Evolutionary conservation across 176 grass and related monocot species (phyloP).

Genomic region (Olyra latifolia): DNA sequence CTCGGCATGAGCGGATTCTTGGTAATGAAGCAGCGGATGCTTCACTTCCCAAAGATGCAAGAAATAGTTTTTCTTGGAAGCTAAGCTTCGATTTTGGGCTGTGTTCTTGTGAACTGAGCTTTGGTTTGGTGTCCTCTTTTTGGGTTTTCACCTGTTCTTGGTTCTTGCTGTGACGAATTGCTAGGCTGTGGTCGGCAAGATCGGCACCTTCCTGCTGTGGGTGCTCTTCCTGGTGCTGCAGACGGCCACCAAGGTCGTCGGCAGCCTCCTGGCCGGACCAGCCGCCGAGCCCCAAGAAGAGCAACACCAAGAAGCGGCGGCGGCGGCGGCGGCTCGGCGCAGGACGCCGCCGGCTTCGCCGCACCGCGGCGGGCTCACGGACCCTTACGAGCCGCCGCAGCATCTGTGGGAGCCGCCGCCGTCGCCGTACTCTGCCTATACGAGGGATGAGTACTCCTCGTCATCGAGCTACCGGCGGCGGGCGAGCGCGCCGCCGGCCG

Average conservation of each 20-base stretch:
- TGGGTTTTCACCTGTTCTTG: background rate
- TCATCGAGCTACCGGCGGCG: slow-evolving; percentile 45
- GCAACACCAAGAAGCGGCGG: slow-evolving; percentile 13
- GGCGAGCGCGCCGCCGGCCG: slow-evolving; percentile 27
- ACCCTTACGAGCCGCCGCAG: slow-evolving; percentile 21
- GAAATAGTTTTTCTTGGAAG: slow-evolving; percentile 9
- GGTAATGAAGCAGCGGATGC: slow-evolving; percentile 21
- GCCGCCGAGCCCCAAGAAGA: slow-evolving; percentile 27
- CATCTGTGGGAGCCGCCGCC: slow-evolving; percentile 29
- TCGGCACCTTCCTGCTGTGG: slow-evolving; percentile 55
- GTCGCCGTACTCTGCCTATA: slow-evolving; percentile 12
- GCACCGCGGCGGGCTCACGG: background rate
- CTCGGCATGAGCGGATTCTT: slow-evolving; percentile 52
- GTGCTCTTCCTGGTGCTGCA: slow-evolving; percentile 53
- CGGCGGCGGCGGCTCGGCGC: background rate
- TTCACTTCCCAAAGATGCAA: background rate
- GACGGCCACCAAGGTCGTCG: slow-evolving; percentile 52
- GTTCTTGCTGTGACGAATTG: background rate
- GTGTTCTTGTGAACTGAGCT: background rate
- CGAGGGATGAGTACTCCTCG: slow-evolving; percentile 33
- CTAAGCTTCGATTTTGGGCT: background rate
- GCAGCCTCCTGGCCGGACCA: slow-evolving; percentile 29
- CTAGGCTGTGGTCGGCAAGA: slow-evolving; percentile 41
- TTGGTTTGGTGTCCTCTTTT: background rate
- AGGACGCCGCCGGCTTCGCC: slow-evolving; percentile 42